Evolutionary conservation across 73 alveolate species (phyloP).

Genomic region (Paramecium caudatum): DNA sequence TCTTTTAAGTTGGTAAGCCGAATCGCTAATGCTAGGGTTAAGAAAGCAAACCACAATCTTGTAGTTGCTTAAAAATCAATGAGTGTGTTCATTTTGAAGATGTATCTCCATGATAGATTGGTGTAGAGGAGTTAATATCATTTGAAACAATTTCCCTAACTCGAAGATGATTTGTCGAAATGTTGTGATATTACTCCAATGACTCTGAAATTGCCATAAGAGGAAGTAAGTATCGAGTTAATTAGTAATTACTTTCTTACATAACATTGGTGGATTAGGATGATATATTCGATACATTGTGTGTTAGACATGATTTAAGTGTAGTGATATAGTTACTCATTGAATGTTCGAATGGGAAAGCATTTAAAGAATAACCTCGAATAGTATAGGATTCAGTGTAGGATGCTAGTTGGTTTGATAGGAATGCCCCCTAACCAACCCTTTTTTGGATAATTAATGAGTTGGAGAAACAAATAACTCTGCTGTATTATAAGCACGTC

Average conservation of each 20-base stretch:
- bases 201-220: too few relatives aligned
- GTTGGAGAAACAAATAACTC: background rate
- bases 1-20: background rate
- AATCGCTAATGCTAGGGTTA: background rate
- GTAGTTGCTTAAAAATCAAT: slow-evolving; percentile 7
- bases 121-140: background rate
- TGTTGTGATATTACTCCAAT: too few relatives aligned
- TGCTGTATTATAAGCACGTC: slow-evolving; percentile 30
- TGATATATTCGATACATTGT: slow-evolving; percentile 37
- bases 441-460: slow-evolving; percentile 40
- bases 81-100: slow-evolving; percentile 4
- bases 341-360: slow-evolving; percentile 61
- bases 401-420: slow-evolving; percentile 54
- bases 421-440: background rate
- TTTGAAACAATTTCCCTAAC: background rate
- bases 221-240: background rate
- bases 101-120: slow-evolving; percentile 43
- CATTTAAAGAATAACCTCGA: background rate
- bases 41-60: background rate
- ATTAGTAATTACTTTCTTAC: background rate
- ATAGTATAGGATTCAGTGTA: background rate
- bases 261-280: slow-evolving; percentile 20
- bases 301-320: slow-evolving; percentile 16
- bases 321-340: background rate
- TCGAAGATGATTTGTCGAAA: background rate